Base-by-base conservation (phyloP, 768 basidiomycete genomes). In the Artomyces pyxidatus region DNA sequence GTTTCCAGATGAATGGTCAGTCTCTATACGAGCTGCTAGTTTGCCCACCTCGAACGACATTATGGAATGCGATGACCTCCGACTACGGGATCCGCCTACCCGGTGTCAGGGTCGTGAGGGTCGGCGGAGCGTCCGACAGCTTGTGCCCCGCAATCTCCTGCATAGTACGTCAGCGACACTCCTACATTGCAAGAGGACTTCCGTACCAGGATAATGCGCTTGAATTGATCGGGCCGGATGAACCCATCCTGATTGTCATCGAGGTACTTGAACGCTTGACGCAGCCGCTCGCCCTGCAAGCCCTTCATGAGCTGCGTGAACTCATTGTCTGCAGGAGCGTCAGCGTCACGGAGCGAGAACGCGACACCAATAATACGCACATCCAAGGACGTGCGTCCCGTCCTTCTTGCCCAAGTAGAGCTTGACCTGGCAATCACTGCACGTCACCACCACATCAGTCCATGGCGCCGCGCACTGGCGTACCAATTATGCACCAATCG, bases 221-320 rank as follows among this genome's bases (percentile, higher is more conserved):
- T 92, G 70, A 98, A 98, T 61, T 97, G 83, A 45, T 91, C 88
- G 16, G 94, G 88, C 55, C 72, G 74, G 67, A 99, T 97, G 69
- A 95, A 91, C 39, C 95, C 96, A 61, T 95, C 88, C 61, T 87
- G 80, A 61, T 95, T 86, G 42, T 74, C 70, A 67, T 98, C 95
- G 62, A 98, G 76, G 67, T 83, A 81, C 69, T 81, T 87, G 74
- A 98, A 99, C 23, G 93, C 87, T 69, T 99, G 95, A 52, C 96
- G 86, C 47, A 99, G 73, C 27, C 95, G 85, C 68, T 99, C 95
- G 61, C 94, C 95, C 70, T 97, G 96, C 48, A 97, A 77, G 38
- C 93, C 95, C 68, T 97, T 98, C 91, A 99, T 96, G 51, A 98
- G 71, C 69, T 96, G 94, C 27, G 93, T 96, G 70, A 98, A 98